These are phyloP conservation scores for Filosporella fistucella DNA, from an alignment of 495 filamentous ascomycete species.

Conservation along the genomic window DNA sequence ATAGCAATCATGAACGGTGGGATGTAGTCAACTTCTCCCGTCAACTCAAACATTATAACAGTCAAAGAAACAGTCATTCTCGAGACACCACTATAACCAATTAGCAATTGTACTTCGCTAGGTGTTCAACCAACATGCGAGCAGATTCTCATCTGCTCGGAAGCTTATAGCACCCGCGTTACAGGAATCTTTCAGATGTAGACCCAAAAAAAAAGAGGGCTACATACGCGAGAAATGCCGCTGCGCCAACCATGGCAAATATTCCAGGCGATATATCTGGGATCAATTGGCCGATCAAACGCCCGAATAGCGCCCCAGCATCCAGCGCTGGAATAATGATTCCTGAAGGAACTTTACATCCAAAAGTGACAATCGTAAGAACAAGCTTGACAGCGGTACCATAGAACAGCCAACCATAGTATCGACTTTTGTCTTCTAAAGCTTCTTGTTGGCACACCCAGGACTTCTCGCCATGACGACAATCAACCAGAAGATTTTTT, in stretches of 20 bases:
- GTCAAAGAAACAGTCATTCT: constrained; percentile 54
- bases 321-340: constrained; percentile 57
- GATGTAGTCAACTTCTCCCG: constrained; percentile 42
- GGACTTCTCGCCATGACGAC: constrained; percentile 27
- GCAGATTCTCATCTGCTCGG: too few relatives aligned
- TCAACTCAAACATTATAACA: constrained; percentile 56
- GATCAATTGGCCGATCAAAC: constrained; percentile 47
- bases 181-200: too few relatives aligned
- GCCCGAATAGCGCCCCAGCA: constrained; percentile 51
- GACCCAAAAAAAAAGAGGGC: too few relatives aligned
- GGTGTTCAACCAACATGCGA: too few relatives aligned
- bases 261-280: constrained; percentile 47
- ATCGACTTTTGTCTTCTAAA: constrained; percentile 25
- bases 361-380: constrained; percentile 52
- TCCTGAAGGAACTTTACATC: constrained; percentile 53
- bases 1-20: constrained; percentile 56
- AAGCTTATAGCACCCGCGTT: too few relatives aligned
- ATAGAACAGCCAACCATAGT: constrained; percentile 45
- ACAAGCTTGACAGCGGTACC: constrained; percentile 48
- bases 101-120: too few relatives aligned
- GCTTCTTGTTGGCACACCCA: constrained; percentile 49
- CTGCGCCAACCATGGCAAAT: constrained; percentile 58
- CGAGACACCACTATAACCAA: too few relatives aligned
- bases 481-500: constrained; percentile 49
- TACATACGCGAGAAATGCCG: constrained; percentile 53